Evolutionary conservation across 169 alveolate genomes (phyloP), one percentile per base, ranked within the genome.

Genomic region (Besnoitia besnoiti): DNA sequence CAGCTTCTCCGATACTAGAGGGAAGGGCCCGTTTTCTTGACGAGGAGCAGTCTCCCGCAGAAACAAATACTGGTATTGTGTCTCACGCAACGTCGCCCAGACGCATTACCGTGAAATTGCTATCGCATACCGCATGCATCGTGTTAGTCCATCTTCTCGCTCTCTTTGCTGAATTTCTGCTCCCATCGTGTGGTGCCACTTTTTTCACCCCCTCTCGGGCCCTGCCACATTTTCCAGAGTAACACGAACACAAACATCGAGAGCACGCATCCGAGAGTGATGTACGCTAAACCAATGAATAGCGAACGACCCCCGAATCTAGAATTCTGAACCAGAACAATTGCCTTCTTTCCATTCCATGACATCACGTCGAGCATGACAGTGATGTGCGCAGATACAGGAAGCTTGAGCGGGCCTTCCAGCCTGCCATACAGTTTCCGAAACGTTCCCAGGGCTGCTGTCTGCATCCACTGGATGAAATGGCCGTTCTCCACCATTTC

Each of bases 381-480:
- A 0, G 92, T 39, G 35, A 88, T 67, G 62, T 88, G 40, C 1
- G 92, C 92, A 7, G 47, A 88, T 1, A 88, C 55, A 0, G 94
- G 94, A 8, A 91, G 87, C 42, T 30, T 24, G 19, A 91, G 79
- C 27, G 94, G 94, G 5, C 94, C 94, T 37, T 50, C 30, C 27
- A 85, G 61, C 49, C 76, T 46, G 35, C 94, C 94, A 50, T 91
- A 91, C 21, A 91, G 87, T 51, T 91, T 91, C 16, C 88, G 50
- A 12, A 42, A 91, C 16, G 59, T 42, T 33, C 89, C 61, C 39
- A 91, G 47, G 0, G 94, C 88, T 33, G 94, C 91, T 19, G 85
- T 35, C 39, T 85, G 87, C 94, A 91, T 91, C 94, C 94, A 91
- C 44, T 49, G 85, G 16, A 84, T 91, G 46, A 91, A 91, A 62